A percentile compares a stretch with the other conserved stretches of the same genome.
phyloP scores from a whole-genome alignment of 768 basidiomycete species.

The Rhizopogon salebrosus region DNA sequence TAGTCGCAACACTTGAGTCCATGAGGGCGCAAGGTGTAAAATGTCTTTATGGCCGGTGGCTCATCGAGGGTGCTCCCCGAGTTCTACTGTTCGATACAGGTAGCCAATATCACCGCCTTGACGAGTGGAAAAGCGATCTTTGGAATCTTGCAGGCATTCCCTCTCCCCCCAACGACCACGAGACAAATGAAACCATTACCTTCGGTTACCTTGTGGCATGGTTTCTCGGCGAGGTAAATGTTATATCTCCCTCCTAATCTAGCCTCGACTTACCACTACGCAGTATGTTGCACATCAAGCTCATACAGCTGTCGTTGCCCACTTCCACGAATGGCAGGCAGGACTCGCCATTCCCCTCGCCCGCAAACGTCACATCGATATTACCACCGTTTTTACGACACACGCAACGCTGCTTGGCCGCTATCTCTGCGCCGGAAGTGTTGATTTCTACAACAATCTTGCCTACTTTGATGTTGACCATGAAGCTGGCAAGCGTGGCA shows the following conservation, averaged over 20 bases:
- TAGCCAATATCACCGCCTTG: constrained; percentile 78
- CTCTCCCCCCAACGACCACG: constrained; percentile 91
- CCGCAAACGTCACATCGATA: constrained; percentile 94
- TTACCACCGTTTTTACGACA: constrained; percentile 98
- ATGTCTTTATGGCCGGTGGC: constrained; percentile 93
- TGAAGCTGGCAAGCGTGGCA: constrained; percentile 97
- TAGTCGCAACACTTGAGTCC: constrained; percentile 67
- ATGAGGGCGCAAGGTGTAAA: constrained; percentile 94
- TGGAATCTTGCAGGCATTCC: constrained; percentile 99
- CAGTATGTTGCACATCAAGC: constrained; percentile 82
- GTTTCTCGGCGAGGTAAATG: constrained; percentile 95
- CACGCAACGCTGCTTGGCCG: constrained; percentile 98
- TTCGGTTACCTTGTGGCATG: constrained; percentile 98
- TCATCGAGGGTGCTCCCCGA: constrained; percentile 93
- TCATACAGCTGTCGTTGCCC: constrained; percentile 85
- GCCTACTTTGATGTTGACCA: constrained; percentile 99
- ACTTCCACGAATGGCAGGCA: constrained; percentile 99
- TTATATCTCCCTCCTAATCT: constrained; percentile 7
- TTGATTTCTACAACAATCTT: constrained; percentile 99
- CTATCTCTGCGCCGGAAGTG: constrained; percentile 96
- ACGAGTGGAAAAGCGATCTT: constrained; percentile 98
- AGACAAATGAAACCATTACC: constrained; percentile 97
- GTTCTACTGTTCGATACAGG: constrained; percentile 96
- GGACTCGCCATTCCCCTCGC: constrained; percentile 93
- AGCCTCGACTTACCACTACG: neutral